Percentiles rank a stretch among this genome's conserved stretches.
These are phyloP conservation scores for Corchorus capsularis DNA, from an alignment of 345 rosid genomes.

Conservation along the genomic window DNA sequence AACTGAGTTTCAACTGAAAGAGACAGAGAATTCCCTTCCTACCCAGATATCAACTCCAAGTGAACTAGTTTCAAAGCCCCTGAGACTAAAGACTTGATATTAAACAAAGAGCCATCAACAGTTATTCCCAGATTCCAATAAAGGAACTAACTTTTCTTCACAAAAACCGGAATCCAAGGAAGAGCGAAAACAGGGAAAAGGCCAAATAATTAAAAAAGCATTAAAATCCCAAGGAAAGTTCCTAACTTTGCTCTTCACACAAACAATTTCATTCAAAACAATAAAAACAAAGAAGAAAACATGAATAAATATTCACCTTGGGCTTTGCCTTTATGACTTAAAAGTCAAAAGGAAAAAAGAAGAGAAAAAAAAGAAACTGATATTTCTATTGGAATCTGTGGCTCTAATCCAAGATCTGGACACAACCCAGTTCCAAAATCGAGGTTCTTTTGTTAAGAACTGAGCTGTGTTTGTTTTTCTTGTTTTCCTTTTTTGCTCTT, in stretches of 20 bases:
- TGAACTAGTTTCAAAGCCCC: slow-evolving; percentile 2
- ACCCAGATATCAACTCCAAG: slow-evolving; percentile 18
- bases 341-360: slow-evolving; percentile 26
- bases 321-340: slow-evolving; percentile 25
- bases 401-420: slow-evolving; percentile 43
- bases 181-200: slow-evolving; percentile 26
- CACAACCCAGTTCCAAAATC: slow-evolving; percentile 30
- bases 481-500: background rate
- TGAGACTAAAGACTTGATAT: slow-evolving; percentile 27
- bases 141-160: slow-evolving; percentile 40
- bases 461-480: background rate
- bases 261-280: slow-evolving; percentile 17
- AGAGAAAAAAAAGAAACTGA: background rate
- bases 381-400: background rate
- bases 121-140: slow-evolving; percentile 40
- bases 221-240: slow-evolving; percentile 26
- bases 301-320: slow-evolving; percentile 13
- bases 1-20: slow-evolving; percentile 11
- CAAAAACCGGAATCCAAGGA: slow-evolving; percentile 41
- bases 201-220: slow-evolving; percentile 3
- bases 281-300: slow-evolving; percentile 8
- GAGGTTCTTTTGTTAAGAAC: slow-evolving; percentile 15
- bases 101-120: slow-evolving; percentile 32
- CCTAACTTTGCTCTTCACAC: slow-evolving; percentile 16
- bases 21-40: background rate